Evolutionary conservation across 257 asterid genomes (phyloP).

Genomic region (Handroanthus guayacan): DNA sequence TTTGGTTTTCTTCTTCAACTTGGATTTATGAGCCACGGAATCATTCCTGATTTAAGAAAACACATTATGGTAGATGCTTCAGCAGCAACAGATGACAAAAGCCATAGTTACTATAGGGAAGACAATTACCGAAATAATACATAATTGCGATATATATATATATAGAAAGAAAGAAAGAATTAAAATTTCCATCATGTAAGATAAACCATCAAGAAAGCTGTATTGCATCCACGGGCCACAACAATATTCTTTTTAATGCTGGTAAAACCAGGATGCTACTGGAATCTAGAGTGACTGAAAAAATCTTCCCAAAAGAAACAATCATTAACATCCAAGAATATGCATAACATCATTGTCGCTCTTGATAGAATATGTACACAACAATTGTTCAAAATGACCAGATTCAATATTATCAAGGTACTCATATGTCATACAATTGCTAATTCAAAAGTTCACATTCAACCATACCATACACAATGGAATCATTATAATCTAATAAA

Average conservation of each 20-base stretch:
- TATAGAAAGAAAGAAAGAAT: background rate
- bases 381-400: background rate
- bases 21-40: conserved; percentile 56
- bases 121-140: background rate
- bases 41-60: conserved; percentile 62
- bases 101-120: conserved; percentile 9
- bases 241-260: background rate
- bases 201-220: background rate
- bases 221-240: conserved; percentile 13
- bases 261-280: background rate
- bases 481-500: background rate
- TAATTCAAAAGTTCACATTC: background rate
- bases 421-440: background rate
- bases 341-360: background rate
- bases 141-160: too few relatives aligned
- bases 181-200: background rate
- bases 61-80: conserved; percentile 20
- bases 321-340: background rate
- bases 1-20: conserved; percentile 83
- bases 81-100: conserved; percentile 4
- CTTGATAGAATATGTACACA: conserved; percentile 23
- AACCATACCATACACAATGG: background rate
- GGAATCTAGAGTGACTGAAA: background rate
- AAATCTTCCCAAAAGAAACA: background rate
- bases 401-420: background rate